A percentile compares a stretch with the other conserved stretches of the same genome.
Evolutionary conservation across 495 filamentous ascomycete genomes (phyloP).

Genomic region (Recurvomyces mirabilis): DNA sequence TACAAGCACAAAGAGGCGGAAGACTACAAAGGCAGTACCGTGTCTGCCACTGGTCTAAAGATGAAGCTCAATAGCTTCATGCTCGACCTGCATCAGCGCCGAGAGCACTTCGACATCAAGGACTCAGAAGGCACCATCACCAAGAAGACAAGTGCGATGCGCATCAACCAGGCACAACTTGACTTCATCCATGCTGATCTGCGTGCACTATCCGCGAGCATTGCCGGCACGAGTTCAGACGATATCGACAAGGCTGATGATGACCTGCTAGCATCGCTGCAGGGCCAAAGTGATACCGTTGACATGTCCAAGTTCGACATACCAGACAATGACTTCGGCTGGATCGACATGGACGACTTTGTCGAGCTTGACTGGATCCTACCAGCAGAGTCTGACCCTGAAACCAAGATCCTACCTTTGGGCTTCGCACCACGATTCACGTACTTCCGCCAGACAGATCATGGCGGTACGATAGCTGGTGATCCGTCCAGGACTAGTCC

Average conservation of each 20-base stretch:
- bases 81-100: slow-evolving; percentile 87
- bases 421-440: slow-evolving; percentile 89
- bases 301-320: slow-evolving; percentile 89
- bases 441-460: slow-evolving; percentile 96
- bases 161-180: slow-evolving; percentile 83
- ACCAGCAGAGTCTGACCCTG: slow-evolving; percentile 78
- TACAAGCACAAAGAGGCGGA: slow-evolving; percentile 97
- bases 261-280: slow-evolving; percentile 46
- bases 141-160: slow-evolving; percentile 77
- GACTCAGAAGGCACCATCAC: slow-evolving; percentile 61
- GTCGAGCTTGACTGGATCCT: slow-evolving; percentile 95
- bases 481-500: slow-evolving; percentile 65
- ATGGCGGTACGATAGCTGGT: slow-evolving; percentile 53
- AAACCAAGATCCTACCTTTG: slow-evolving; percentile 84
- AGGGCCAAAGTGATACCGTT: slow-evolving; percentile 38
- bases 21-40: slow-evolving; percentile 65
- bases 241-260: slow-evolving; percentile 56
- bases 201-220: slow-evolving; percentile 83
- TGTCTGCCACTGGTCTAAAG: slow-evolving; percentile 89
- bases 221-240: slow-evolving; percentile 62
- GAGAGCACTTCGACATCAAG: slow-evolving; percentile 77
- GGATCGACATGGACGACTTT: slow-evolving; percentile 99
- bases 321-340: slow-evolving; percentile 82
- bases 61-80: slow-evolving; percentile 89
- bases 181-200: slow-evolving; percentile 90